Conservation (phyloP, 805 yeast genomes). For the Yarrowia alimentaria region DNA sequence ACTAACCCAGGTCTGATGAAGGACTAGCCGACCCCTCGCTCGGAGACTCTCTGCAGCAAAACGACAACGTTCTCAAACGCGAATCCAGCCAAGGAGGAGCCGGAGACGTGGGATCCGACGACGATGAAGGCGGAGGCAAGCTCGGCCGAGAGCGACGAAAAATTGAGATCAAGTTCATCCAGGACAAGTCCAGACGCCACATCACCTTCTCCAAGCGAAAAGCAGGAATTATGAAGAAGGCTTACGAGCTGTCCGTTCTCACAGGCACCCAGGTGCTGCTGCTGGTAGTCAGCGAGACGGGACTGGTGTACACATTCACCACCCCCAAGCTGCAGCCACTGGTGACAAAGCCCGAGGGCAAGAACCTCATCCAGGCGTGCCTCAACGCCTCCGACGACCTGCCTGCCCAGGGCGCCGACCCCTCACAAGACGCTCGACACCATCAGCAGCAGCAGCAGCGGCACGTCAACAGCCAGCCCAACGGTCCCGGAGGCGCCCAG, state of each 20-base stretch:
- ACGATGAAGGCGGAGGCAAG: slow-evolving; percentile 48
- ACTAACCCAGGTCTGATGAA: slow-evolving; percentile 28
- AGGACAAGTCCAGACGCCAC: slow-evolving; percentile 96
- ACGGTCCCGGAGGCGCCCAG: slow-evolving; percentile 24
- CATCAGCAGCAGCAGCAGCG: slow-evolving; percentile 40
- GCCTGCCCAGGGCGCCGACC: slow-evolving; percentile 39
- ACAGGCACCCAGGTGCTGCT: slow-evolving; percentile 96
- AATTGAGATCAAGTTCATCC: slow-evolving; percentile 94
- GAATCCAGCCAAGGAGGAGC: slow-evolving; percentile 29
- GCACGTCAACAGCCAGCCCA: slow-evolving; percentile 39
- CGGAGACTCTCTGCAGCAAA: slow-evolving; percentile 20
- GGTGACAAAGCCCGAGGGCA: slow-evolving; percentile 96
- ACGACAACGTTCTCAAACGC: slow-evolving; percentile 25
- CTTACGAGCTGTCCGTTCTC: slow-evolving; percentile 93
- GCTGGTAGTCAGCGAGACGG: slow-evolving; percentile 96
- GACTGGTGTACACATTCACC: slow-evolving; percentile 95
- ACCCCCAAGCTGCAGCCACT: slow-evolving; percentile 98
- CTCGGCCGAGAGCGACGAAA: slow-evolving; percentile 68
- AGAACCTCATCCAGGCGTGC: slow-evolving; percentile 94
- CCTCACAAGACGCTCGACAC: slow-evolving; percentile 34
- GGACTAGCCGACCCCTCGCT: slow-evolving; percentile 24
- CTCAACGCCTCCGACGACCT: slow-evolving; percentile 92
- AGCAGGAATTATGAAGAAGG: slow-evolving; percentile 99
- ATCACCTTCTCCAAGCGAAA: slow-evolving; percentile 97
- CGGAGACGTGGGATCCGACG: slow-evolving; percentile 41